Evolutionary conservation across 2,329 filamentous ascomycete species (phyloP), one percentile per base, ranked within the genome.

Genomic region (Hypoxylon sp.): DNA sequence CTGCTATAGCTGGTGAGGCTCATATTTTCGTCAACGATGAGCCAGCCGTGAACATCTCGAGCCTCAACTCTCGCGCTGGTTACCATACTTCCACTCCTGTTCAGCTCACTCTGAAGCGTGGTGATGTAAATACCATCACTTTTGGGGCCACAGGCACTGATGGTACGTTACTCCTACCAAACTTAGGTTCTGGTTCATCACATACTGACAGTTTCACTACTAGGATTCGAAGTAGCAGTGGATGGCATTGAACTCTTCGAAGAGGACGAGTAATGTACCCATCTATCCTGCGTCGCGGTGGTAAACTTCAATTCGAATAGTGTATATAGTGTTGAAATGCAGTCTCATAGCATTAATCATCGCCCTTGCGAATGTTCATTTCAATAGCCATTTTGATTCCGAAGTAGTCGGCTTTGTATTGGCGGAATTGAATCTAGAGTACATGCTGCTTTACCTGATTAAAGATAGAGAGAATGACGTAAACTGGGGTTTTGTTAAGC

Each of bases 31-130:
- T 81, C 46, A 81, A 81, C 45, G 74, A 78, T 17, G 72, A 76
- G 46, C 68, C 72, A 3, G 68, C 78, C 4, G 74, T 77, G 21
- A 81, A 80, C 65, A 74, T 81, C 49, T 80, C 79, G 11, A 69
- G 72, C 38, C 64, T 80, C 30, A 81, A 81, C 68, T 77, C 74
- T 5, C 75, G 78, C 13, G 79, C 79, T 14, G 79, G 79, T 14
- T 79, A 75, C 53, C 77, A 80, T 36, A 69, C 77, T 34, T 72
- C 75, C 6, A 75, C 80, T 5, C 79, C 79, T 0, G 70, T 81
- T 11, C 75, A 78, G 57, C 65, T 81, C 23, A 71, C 63, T 17
- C 65, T 80, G 17, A 69, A 69, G 53, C 58, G 51, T 5, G 79
- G 76, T 1, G 75, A 77, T 46, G 72, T 66, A n/a, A 80, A 81